Conservation (phyloP, 129 eudicot species). For the carrot (Daucus carota) region DH1_v3.0 NC_030383.2:45307001-45307500, state of each 20-base stretch:
- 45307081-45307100: too few relatives aligned
- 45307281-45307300: constrained; percentile 41
- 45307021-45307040: background rate
- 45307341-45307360: background rate
- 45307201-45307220: constrained; percentile 31
- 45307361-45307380: background rate
- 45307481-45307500: constrained; percentile 35
- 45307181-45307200: constrained; percentile 37
- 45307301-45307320: constrained; percentile 40
- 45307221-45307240: constrained; percentile 17
- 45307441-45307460: constrained; percentile 34
- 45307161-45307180: background rate
- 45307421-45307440: constrained; percentile 25
- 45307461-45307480: constrained; percentile 49
- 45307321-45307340: constrained; percentile 21
- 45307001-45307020: background rate
- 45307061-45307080: too few relatives aligned
- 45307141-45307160: constrained; percentile 2
- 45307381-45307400: background rate
- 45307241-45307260: constrained; percentile 23
- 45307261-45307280: constrained; percentile 34
- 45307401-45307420: constrained; percentile 20
- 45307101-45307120: background rate
- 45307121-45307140: background rate
- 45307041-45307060: too few relatives aligned